These are phyloP conservation scores for Anacardium occidentale DNA, from an alignment of 345 rosid genomes.

Conservation along the genomic window DNA sequence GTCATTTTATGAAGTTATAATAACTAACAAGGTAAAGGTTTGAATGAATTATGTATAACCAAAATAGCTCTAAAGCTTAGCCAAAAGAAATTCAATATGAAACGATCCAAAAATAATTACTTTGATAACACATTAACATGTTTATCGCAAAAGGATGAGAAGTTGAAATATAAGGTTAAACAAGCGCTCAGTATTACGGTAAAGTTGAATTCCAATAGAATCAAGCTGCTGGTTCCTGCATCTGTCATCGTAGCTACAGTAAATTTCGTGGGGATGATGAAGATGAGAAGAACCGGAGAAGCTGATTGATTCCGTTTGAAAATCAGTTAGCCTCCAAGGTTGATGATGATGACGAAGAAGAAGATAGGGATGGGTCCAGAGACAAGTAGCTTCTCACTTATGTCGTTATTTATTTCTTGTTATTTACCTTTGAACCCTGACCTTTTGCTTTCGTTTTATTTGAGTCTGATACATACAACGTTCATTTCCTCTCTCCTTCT, in stretches of 20 bases:
- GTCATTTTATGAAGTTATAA: neutral
- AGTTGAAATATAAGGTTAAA: neutral
- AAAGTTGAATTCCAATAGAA: conserved; percentile 63
- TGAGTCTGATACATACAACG: too few species aligned
- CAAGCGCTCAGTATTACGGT: conserved; percentile 76
- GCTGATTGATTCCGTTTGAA: neutral
- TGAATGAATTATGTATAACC: neutral
- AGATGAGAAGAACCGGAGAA: conserved; percentile 2
- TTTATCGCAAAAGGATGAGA: neutral
- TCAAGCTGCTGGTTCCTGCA: conserved; percentile 37
- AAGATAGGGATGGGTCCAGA: conserved; percentile 6
- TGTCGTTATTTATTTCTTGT: neutral
- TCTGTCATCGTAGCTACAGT: conserved; percentile 39
- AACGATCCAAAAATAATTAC: too few species aligned
- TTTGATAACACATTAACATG: too few species aligned
- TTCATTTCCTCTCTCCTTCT: too few species aligned
- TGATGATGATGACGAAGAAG: neutral
- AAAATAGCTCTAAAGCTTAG: neutral
- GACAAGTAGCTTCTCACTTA: neutral
- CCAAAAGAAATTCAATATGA: neutral
- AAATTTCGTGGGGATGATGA: conserved; percentile 22
- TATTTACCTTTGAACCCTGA: too few species aligned
- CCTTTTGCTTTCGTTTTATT: too few species aligned
- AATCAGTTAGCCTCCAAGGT: conserved; percentile 6
- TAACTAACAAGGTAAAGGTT: neutral